A percentile compares a stretch with the other conserved stretches of the same genome.
These are phyloP conservation scores for Arabidopsis lyrata DNA, from an alignment of 441 rosid species.

Conservation along the genomic window DNA sequence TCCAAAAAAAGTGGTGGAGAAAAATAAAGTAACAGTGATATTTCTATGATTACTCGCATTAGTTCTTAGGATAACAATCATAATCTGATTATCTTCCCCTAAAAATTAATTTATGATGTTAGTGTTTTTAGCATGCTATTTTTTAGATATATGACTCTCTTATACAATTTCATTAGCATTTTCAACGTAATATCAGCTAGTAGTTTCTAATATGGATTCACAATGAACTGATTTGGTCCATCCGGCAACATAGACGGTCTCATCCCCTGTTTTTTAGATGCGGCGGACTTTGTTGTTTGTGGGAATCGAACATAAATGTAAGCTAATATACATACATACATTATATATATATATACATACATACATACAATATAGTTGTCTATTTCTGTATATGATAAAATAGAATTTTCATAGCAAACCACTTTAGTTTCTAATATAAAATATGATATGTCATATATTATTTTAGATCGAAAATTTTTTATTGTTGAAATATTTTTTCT, in stretches of 20 bases:
- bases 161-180: too few relatives aligned
- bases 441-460: not conserved
- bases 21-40: slow-evolving; percentile 14
- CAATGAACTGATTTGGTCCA: too few relatives aligned
- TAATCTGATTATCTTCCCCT: not conserved
- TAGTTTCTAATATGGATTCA: too few relatives aligned
- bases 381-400: not conserved
- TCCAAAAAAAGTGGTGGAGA: slow-evolving; percentile 7
- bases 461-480: too few relatives aligned
- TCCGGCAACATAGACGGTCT: not conserved
- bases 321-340: not conserved
- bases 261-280: not conserved
- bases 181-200: too few relatives aligned
- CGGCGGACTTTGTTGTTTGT: not conserved
- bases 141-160: too few relatives aligned
- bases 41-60: slow-evolving; percentile 15
- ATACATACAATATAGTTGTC: too few relatives aligned
- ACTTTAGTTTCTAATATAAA: not conserved
- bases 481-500: not conserved
- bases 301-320: too few relatives aligned
- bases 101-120: too few relatives aligned
- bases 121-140: not conserved
- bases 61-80: not conserved
- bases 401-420: too few relatives aligned
- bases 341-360: too few relatives aligned